These are phyloP conservation scores for Aspergillus jensenii DNA, from an alignment of 2,329 filamentous ascomycete genomes.

Conservation along the genomic window DNA sequence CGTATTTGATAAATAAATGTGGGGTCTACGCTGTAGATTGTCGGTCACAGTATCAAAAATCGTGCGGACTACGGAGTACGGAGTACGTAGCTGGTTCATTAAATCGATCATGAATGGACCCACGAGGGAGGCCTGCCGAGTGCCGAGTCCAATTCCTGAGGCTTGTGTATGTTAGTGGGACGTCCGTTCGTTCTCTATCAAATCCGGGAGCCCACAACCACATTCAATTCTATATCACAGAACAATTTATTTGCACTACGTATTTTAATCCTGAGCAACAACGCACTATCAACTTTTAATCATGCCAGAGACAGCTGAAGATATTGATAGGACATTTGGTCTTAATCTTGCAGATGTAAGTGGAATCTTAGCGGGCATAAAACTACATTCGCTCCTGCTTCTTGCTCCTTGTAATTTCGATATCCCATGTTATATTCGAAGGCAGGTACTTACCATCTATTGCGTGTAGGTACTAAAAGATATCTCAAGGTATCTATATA, in stretches of 20 bases:
- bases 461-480: constrained; percentile 4
- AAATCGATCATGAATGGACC: too few relatives aligned
- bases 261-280: too few relatives aligned
- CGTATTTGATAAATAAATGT: too few relatives aligned
- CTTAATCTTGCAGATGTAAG: not conserved
- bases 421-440: not conserved
- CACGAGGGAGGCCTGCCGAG: too few relatives aligned
- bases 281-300: not conserved
- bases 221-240: not conserved
- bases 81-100: too few relatives aligned
- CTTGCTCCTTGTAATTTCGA: not conserved
- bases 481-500: constrained; percentile 7
- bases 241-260: not conserved
- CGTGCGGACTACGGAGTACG: too few relatives aligned
- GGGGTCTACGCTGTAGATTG: too few relatives aligned
- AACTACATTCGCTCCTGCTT: too few relatives aligned
- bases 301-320: not conserved
- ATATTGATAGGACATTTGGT: not conserved
- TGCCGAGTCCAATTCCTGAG: too few relatives aligned
- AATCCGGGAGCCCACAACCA: not conserved
- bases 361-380: not conserved
- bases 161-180: too few relatives aligned
- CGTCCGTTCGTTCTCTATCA: not conserved
- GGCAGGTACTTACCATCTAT: not conserved
- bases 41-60: too few relatives aligned